A percentile compares a stretch with the other conserved stretches of the same genome.
These are phyloP conservation scores for Jatropha podagrica DNA, from an alignment of 441 rosid species.

Conservation along the genomic window DNA sequence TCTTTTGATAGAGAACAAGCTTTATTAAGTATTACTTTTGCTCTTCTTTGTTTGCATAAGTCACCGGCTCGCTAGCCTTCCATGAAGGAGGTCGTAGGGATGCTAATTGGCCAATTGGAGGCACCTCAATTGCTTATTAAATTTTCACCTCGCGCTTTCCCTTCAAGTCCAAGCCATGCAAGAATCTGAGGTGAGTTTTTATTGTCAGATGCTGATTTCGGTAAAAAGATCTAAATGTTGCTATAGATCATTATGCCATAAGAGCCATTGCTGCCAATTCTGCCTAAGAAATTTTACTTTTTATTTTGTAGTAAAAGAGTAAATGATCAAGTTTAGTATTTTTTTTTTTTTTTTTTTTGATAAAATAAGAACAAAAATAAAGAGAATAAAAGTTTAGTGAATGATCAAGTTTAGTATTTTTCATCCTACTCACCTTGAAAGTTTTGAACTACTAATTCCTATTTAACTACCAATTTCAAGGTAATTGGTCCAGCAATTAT, in stretches of 20 bases:
- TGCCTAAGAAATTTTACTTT: too few relatives aligned
- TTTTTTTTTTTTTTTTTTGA: too few relatives aligned
- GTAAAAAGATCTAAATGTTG: background rate
- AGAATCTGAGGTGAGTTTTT: slow-evolving; percentile 45
- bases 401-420: too few relatives aligned
- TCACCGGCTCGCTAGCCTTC: slow-evolving; percentile 69
- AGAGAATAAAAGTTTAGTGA: too few relatives aligned
- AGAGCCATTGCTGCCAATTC: too few relatives aligned
- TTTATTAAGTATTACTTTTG: slow-evolving; percentile 70
- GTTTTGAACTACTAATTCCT: too few relatives aligned
- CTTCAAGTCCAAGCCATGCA: slow-evolving; percentile 55
- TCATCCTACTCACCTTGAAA: too few relatives aligned
- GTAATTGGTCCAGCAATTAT: too few relatives aligned
- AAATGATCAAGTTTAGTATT: too few relatives aligned
- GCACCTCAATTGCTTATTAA: slow-evolving; percentile 69
- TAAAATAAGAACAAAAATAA: too few relatives aligned
- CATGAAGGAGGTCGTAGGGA: slow-evolving; percentile 73
- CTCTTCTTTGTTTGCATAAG: slow-evolving; percentile 81
- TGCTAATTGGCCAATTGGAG: slow-evolving; percentile 58
- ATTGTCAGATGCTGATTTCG: slow-evolving; percentile 2
- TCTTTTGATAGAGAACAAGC: slow-evolving; percentile 68
- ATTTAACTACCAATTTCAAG: too few relatives aligned
- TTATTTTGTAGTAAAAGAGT: too few relatives aligned
- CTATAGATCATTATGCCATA: slow-evolving; percentile 23
- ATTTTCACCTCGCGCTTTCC: slow-evolving; percentile 66